Evolutionary conservation across 208 protist genomes (phyloP).

Genomic region (Leishmania lainsoni): DNA sequence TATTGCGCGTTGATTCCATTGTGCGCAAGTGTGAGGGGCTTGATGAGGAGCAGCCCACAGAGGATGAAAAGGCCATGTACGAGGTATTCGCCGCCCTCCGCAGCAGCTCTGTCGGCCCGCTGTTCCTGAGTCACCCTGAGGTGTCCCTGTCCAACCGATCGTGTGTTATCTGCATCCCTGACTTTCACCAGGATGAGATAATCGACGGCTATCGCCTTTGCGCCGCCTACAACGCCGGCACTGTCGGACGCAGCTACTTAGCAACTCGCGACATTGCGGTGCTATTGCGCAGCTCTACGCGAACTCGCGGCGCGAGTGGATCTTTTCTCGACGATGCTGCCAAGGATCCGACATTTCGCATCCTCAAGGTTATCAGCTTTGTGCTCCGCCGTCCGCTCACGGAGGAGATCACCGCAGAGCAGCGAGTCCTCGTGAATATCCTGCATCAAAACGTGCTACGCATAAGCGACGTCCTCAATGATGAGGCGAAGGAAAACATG

Average conservation of each 20-base stretch:
- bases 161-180: slow-evolving; percentile 66
- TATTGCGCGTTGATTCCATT: slow-evolving; percentile 46
- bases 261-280: slow-evolving; percentile 26
- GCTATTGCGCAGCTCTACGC: slow-evolving; percentile 9
- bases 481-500: slow-evolving; percentile 77
- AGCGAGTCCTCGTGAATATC: slow-evolving; percentile 60
- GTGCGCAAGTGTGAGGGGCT: slow-evolving; percentile 44
- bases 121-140: slow-evolving; percentile 75
- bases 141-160: slow-evolving; percentile 80
- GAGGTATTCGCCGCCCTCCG: slow-evolving; percentile 49
- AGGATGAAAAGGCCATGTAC: slow-evolving; percentile 49
- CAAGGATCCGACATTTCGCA: slow-evolving; percentile 17
- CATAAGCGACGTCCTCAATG: slow-evolving; percentile 71
- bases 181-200: slow-evolving; percentile 58
- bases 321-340: slow-evolving; percentile 5
- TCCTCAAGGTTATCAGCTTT: slow-evolving; percentile 82
- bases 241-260: slow-evolving; percentile 74
- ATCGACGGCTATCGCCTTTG: slow-evolving; percentile 57
- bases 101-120: slow-evolving; percentile 47
- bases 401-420: slow-evolving; percentile 57
- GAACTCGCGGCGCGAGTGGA: not conserved
- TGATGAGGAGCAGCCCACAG: slow-evolving; percentile 24
- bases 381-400: slow-evolving; percentile 49
- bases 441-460: slow-evolving; percentile 54
- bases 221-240: slow-evolving; percentile 57